Conservation (phyloP, 371 early-diverging fungal genomes). For the Racocetra persica region DNA sequence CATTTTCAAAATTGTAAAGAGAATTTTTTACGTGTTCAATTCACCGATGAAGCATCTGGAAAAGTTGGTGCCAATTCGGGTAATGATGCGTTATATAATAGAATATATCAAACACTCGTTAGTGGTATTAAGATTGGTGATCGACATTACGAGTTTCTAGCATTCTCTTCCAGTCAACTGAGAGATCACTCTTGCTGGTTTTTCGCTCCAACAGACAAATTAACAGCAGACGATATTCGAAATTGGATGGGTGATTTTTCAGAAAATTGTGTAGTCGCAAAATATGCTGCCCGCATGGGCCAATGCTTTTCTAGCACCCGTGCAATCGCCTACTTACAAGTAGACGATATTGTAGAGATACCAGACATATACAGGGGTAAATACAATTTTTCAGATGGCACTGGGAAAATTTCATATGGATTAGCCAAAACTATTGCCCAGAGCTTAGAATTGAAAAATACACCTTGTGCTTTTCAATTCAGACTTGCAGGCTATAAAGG, state of each 20-base stretch:
- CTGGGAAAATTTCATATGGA: constrained; percentile 69
- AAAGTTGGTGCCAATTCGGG: constrained; percentile 51
- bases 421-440: constrained; percentile 62
- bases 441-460: constrained; percentile 55
- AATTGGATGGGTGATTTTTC: constrained; percentile 81
- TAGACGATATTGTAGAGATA: constrained; percentile 58
- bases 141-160: constrained; percentile 60
- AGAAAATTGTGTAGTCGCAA: constrained; percentile 73
- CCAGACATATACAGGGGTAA: constrained; percentile 63
- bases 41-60: constrained; percentile 68
- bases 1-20: constrained; percentile 58
- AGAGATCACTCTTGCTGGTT: constrained; percentile 81
- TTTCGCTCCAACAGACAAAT: constrained; percentile 51
- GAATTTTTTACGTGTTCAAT: constrained; percentile 72
- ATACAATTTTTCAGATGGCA: constrained; percentile 85
- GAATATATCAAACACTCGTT: constrained; percentile 57
- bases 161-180: constrained; percentile 75
- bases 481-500: constrained; percentile 90
- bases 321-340: constrained; percentile 54
- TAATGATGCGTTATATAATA: constrained; percentile 53
- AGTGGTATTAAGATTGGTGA: constrained; percentile 65
- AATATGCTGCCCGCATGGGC: constrained; percentile 79
- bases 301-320: constrained; percentile 79
- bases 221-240: constrained; percentile 55
- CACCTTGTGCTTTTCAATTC: constrained; percentile 83